These are phyloP conservation scores for Aegilops tauschii DNA, from an alignment of 176 grass and related monocot genomes.

Conservation along the genomic window DNA sequence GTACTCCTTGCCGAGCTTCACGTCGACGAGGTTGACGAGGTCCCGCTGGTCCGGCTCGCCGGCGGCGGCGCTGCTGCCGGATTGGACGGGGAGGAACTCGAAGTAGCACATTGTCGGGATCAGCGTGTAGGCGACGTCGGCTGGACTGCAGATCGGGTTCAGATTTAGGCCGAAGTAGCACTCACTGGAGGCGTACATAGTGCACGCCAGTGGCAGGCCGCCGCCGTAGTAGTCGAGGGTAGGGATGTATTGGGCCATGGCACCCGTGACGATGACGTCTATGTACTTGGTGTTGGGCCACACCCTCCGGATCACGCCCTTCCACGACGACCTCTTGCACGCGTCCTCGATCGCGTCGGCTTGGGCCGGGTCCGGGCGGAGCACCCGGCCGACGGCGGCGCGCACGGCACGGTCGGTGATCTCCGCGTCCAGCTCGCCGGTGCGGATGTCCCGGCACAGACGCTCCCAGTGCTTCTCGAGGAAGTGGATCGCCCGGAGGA, in stretches of 20 bases:
- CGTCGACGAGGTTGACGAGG: slow-evolving; percentile 57
- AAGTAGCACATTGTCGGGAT: slow-evolving; percentile 96
- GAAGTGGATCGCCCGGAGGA: slow-evolving; percentile 60
- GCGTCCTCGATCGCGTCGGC: slow-evolving; percentile 59
- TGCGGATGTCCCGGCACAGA: slow-evolving; percentile 50
- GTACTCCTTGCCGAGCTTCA: slow-evolving; percentile 59
- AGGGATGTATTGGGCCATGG: slow-evolving; percentile 94
- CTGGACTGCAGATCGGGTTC: slow-evolving; percentile 77
- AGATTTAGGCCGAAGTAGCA: slow-evolving; percentile 97
- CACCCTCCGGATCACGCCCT: slow-evolving; percentile 76
- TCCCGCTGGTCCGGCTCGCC: slow-evolving; percentile 36
- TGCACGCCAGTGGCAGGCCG: slow-evolving; percentile 75
- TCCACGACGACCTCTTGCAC: slow-evolving; percentile 57
- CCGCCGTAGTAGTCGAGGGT: slow-evolving; percentile 79
- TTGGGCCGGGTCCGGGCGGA: slow-evolving; percentile 46
- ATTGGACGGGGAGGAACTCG: slow-evolving; percentile 74
- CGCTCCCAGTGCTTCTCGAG: slow-evolving; percentile 58
- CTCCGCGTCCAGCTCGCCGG: slow-evolving; percentile 28
- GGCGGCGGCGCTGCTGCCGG: not conserved
- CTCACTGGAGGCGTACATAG: slow-evolving; percentile 96
- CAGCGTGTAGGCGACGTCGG: slow-evolving; percentile 88
- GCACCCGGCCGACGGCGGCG: slow-evolving; percentile 38
- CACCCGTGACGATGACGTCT: slow-evolving; percentile 96
- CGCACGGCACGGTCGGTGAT: slow-evolving; percentile 44
- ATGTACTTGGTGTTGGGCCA: slow-evolving; percentile 93